Percentiles rank a stretch among this genome's conserved stretches.
Evolutionary conservation across 1,284 basidiomycete species (phyloP).

Genomic region (Gymnopus androsaceus): DNA sequence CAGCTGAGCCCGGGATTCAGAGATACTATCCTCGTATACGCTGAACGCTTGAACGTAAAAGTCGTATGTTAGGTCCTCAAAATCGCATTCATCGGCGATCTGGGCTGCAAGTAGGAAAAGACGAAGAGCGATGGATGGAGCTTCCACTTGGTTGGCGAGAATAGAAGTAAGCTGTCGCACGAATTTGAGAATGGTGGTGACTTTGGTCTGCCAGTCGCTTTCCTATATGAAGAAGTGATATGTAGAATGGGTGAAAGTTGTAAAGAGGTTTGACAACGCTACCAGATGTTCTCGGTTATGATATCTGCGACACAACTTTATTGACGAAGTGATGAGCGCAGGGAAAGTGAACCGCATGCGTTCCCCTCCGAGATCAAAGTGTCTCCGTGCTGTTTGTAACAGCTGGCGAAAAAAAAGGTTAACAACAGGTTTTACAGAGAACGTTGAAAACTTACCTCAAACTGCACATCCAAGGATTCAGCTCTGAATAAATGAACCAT

Average conservation of each 20-base stretch:
- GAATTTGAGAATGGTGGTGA: conserved; percentile 86
- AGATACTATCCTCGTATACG: conserved; percentile 94
- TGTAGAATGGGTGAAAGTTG: conserved; percentile 1
- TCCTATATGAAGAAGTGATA: conserved; percentile 61
- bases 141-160: conserved; percentile 88
- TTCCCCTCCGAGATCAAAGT: conserved; percentile 90
- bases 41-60: conserved; percentile 95
- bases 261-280: conserved; percentile 11
- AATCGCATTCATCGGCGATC: conserved; percentile 88
- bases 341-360: conserved; percentile 94
- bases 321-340: conserved; percentile 86
- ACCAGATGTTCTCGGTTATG: conserved; percentile 74
- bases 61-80: conserved; percentile 93
- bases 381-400: conserved; percentile 83
- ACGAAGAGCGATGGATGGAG: conserved; percentile 85
- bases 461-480: conserved; percentile 82
- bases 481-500: conserved; percentile 94
- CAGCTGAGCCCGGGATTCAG: conserved; percentile 88
- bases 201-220: conserved; percentile 81
- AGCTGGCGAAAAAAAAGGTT: conserved; percentile 48
- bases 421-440: conserved; percentile 2
- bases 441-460: conserved; percentile 60
- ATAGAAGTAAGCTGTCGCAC: conserved; percentile 89
- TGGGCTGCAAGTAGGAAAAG: conserved; percentile 94
- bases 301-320: conserved; percentile 88